Percentiles rank a stretch among this genome's conserved stretches.
These are phyloP conservation scores for Rosa lucieae DNA, from an alignment of 306 rosid genomes.

Conservation along the genomic window DNA sequence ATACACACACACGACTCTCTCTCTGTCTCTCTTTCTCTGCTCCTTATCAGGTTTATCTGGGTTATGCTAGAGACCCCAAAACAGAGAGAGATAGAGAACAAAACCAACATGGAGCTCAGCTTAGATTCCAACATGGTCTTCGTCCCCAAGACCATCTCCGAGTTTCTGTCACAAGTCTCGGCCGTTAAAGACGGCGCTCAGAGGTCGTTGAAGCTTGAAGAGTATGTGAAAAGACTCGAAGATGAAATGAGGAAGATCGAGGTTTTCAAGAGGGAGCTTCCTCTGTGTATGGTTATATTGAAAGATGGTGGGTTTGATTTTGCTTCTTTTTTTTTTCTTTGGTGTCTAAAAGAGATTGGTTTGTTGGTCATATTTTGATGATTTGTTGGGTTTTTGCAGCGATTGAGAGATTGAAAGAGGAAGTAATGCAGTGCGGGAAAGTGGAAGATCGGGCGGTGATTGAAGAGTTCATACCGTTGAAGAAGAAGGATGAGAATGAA, in stretches of 20 bases:
- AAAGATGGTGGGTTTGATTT: conserved; percentile 51
- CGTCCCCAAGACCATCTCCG: conserved; percentile 54
- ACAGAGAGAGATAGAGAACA: not conserved
- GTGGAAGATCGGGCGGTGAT: conserved; percentile 34
- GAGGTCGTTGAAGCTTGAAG: conserved; percentile 49
- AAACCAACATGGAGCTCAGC: conserved; percentile 45
- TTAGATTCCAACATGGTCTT: conserved; percentile 54
- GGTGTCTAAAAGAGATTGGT: not conserved
- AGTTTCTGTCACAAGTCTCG: conserved; percentile 43
- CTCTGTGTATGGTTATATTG: conserved; percentile 65
- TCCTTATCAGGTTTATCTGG: conserved; percentile 35
- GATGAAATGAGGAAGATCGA: conserved; percentile 67
- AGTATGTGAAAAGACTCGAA: conserved; percentile 49
- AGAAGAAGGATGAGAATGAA: conserved; percentile 32
- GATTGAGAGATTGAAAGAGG: conserved; percentile 58
- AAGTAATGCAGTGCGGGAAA: conserved; percentile 30
- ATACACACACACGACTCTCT: conserved; percentile 32
- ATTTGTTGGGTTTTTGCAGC: conserved; percentile 38
- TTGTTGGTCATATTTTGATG: not conserved
- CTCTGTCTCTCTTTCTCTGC: conserved; percentile 21
- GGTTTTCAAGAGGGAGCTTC: conserved; percentile 87
- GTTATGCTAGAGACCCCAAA: conserved; percentile 6
- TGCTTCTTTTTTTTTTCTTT: not conserved
- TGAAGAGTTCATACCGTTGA: conserved; percentile 41
- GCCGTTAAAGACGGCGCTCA: conserved; percentile 31